phyloP scores from a whole-genome alignment of 805 yeast species.

The Candida odintsovae region DNA sequence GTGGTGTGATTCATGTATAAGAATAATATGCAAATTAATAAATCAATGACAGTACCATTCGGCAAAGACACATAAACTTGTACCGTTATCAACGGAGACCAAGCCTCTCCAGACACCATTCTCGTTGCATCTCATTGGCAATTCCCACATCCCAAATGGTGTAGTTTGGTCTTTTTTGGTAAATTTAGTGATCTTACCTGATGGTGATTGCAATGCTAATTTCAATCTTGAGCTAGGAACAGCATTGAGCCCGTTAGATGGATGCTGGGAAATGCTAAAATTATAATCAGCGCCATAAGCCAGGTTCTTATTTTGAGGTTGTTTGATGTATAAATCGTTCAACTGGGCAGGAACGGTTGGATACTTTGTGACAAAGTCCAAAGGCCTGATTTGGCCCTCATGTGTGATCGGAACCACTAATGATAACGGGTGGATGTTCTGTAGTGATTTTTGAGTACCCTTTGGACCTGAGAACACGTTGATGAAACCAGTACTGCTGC shows the following conservation, averaged over 20 bases:
- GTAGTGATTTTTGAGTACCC: conserved; percentile 51
- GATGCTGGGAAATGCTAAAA: conserved; percentile 57
- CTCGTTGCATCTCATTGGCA: conserved; percentile 59
- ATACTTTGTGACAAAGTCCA: conserved; percentile 64
- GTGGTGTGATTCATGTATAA: background rate
- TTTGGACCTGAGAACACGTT: conserved; percentile 68
- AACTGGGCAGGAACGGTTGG: conserved; percentile 65
- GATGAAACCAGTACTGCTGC: conserved; percentile 62
- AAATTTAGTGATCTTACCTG: conserved; percentile 68
- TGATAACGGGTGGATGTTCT: conserved; percentile 62
- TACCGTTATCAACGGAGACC: conserved; percentile 69
- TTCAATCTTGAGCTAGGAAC: conserved; percentile 34
- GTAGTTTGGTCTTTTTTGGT: conserved; percentile 40
- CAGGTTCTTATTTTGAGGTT: conserved; percentile 74
- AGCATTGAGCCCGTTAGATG: conserved; percentile 16
- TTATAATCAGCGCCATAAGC: conserved; percentile 51
- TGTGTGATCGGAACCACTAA: conserved; percentile 74
- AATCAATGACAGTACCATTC: conserved; percentile 66
- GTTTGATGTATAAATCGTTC: conserved; percentile 74
- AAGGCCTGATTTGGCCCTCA: conserved; percentile 53
- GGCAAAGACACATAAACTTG: conserved; percentile 83
- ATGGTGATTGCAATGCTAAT: conserved; percentile 76
- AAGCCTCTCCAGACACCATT: conserved; percentile 80
- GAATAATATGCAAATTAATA: background rate
- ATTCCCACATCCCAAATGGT: conserved; percentile 53